These are phyloP conservation scores for Lactarius deliciosus DNA, from an alignment of 768 basidiomycete genomes.

Conservation along the genomic window DNA sequence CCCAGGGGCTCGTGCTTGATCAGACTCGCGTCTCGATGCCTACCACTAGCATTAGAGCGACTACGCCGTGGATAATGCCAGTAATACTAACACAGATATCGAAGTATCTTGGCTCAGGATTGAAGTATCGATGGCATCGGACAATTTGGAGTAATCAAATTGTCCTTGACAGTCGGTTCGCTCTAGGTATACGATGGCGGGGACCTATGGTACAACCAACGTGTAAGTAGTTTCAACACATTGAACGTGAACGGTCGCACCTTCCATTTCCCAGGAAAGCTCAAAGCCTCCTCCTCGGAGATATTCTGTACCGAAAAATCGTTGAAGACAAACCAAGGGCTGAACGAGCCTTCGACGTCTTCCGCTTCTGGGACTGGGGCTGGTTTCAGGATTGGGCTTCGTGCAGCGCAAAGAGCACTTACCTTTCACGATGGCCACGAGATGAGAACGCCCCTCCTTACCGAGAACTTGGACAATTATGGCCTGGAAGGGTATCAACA, in stretches of 20 bases:
- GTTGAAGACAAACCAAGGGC: constrained; percentile 94
- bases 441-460: constrained; percentile 73
- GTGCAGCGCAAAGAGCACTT: constrained; percentile 27
- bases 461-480: constrained; percentile 77
- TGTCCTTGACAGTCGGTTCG: constrained; percentile 57
- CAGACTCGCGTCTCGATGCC: constrained; percentile 68
- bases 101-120: constrained; percentile 87
- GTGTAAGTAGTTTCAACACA: neutral
- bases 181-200: constrained; percentile 89
- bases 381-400: neutral
- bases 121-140: constrained; percentile 63
- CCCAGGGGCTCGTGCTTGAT: constrained; percentile 79
- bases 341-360: constrained; percentile 35
- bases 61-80: neutral
- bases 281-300: constrained; percentile 81
- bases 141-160: constrained; percentile 66
- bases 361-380: constrained; percentile 69
- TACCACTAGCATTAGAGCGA: constrained; percentile 34
- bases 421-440: constrained; percentile 89
- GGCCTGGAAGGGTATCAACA: constrained; percentile 47
- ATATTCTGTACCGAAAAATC: constrained; percentile 90
- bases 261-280: constrained; percentile 92
- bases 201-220: constrained; percentile 50
- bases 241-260: constrained; percentile 40
- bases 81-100: constrained; percentile 66